Conservation (phyloP, 202 grass and related monocot species). For the Dendrocalamus latiflorus region DNA sequence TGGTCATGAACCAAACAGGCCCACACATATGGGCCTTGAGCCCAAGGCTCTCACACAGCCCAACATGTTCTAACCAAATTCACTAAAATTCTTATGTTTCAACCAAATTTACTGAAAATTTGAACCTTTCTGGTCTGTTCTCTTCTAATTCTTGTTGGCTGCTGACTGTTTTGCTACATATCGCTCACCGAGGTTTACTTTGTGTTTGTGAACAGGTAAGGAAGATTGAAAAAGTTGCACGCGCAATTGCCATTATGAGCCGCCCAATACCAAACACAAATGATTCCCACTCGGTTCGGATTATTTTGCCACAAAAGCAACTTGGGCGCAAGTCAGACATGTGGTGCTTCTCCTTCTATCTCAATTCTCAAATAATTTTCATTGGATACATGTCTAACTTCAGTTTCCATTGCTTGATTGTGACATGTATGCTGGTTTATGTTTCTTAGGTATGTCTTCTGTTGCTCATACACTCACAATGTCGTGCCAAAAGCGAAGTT, state of each 20-base stretch:
- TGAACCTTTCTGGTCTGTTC: neutral
- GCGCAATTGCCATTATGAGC: constrained; percentile 86
- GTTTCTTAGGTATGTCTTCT: constrained; percentile 71
- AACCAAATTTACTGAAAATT: constrained; percentile 14
- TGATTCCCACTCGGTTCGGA: constrained; percentile 69
- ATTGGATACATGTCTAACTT: neutral
- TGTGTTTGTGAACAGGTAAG: constrained; percentile 45
- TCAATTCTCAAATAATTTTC: neutral
- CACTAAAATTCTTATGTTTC: neutral
- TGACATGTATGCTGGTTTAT: constrained; percentile 16
- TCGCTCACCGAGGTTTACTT: neutral
- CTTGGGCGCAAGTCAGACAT: constrained; percentile 83
- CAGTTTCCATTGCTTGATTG: neutral
- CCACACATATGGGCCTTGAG: too few species aligned
- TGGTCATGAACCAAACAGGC: too few species aligned
- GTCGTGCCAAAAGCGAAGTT: constrained; percentile 72
- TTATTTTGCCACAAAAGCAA: constrained; percentile 81
- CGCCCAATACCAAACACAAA: constrained; percentile 71
- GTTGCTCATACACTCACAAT: constrained; percentile 84
- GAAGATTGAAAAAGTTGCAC: constrained; percentile 75
- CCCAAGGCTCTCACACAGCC: too few species aligned
- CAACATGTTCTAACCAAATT: neutral
- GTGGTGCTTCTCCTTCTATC: constrained; percentile 24
- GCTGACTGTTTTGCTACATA: neutral
- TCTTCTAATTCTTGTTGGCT: neutral